These are phyloP conservation scores for Spiraea crenata DNA, from an alignment of 331 rosid species.

Conservation along the genomic window DNA sequence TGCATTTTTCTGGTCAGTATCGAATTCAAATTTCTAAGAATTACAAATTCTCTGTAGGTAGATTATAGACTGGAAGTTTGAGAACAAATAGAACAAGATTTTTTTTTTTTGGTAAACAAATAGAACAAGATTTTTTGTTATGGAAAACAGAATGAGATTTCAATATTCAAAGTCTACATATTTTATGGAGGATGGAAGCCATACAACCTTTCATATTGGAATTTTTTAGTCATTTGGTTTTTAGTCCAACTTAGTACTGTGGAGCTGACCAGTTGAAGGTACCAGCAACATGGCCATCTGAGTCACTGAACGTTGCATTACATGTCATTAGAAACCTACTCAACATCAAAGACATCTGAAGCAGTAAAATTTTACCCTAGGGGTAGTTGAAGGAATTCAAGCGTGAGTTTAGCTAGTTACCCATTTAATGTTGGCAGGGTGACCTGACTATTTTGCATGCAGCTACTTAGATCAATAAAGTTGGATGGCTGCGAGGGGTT, in stretches of 20 bases:
- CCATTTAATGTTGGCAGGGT: conserved; percentile 85
- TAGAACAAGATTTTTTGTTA: not conserved
- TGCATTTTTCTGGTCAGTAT: not conserved
- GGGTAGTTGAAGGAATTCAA: not conserved
- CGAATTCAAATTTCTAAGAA: not conserved
- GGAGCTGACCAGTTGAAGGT: not conserved
- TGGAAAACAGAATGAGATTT: no score
- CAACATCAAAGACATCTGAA: not conserved
- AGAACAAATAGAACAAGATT: not conserved
- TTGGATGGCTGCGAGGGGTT: conserved; percentile 35
- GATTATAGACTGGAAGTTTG: not conserved
- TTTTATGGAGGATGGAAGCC: not conserved
- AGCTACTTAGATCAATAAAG: conserved; percentile 69
- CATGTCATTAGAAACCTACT: not conserved
- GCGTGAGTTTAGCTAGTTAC: conserved; percentile 34
- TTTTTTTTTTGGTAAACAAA: not conserved
- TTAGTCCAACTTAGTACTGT: not conserved
- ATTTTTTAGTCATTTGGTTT: not conserved
- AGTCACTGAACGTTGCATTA: not conserved
- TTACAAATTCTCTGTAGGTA: not conserved
- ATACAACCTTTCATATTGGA: not conserved
- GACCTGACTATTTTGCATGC: conserved; percentile 63
- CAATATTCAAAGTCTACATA: not conserved
- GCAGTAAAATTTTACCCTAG: not conserved
- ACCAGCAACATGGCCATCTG: not conserved